A percentile compares a stretch with the other conserved stretches of the same genome.
phyloP scores from a whole-genome alignment of 441 rosid species.

The Rhodomyrtus psidioides region DNA sequence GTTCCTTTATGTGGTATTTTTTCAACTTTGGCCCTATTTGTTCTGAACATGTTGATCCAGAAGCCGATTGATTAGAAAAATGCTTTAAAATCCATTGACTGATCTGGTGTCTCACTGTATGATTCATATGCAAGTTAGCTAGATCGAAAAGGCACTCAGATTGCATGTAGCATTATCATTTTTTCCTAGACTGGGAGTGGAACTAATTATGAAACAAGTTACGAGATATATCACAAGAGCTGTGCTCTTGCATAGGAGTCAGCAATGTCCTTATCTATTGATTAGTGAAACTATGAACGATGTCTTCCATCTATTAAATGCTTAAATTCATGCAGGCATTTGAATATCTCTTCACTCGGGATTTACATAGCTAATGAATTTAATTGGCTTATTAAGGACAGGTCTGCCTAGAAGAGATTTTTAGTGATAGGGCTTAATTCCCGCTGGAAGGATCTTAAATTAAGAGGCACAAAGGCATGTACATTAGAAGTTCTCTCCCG shows the following conservation, averaged over 20 bases:
- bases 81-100: not conserved
- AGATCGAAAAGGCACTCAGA: not conserved
- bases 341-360: not conserved
- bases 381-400: not conserved
- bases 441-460: not conserved
- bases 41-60: not conserved
- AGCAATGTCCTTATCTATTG: not conserved
- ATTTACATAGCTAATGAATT: not conserved
- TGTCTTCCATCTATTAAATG: not conserved
- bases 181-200: fast-evolving
- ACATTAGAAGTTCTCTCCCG: not conserved
- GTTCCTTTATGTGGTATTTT: not conserved
- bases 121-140: not conserved
- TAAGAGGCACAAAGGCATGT: not conserved
- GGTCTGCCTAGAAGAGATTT: not conserved
- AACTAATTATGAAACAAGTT: not conserved
- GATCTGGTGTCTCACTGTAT: not conserved
- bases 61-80: not conserved
- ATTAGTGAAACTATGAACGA: not conserved
- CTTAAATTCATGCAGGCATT: not conserved
- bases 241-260: not conserved
- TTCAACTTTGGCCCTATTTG: not conserved
- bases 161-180: not conserved
- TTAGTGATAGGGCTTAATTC: not conserved
- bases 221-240: not conserved